phyloP scores from a whole-genome alignment of 2,329 filamentous ascomycete genomes.

The Trichoderma breve region DNA sequence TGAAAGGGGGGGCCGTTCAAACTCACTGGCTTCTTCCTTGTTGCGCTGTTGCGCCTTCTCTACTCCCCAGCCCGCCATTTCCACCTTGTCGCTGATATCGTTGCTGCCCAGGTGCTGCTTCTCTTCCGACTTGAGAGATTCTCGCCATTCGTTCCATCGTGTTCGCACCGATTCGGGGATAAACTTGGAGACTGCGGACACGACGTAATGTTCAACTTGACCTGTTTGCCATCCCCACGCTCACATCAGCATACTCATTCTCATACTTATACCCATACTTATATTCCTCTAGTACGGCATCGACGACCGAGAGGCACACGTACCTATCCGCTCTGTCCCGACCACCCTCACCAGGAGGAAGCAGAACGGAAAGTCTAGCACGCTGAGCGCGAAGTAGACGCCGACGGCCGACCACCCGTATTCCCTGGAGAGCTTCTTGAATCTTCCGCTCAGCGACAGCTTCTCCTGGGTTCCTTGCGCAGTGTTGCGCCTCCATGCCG shows the following conservation, averaged over 20 bases:
- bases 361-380: constrained; percentile 91
- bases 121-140: constrained; percentile 47
- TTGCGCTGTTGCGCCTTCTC: constrained; percentile 61
- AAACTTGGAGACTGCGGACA: constrained; percentile 56
- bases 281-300: neutral
- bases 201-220: constrained; percentile 63
- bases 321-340: constrained; percentile 82
- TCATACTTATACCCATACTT: neutral
- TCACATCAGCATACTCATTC: neutral
- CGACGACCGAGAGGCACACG: constrained; percentile 25
- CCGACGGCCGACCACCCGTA: constrained; percentile 93
- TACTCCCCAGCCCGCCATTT: constrained; percentile 59
- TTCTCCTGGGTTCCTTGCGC: constrained; percentile 28
- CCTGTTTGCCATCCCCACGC: constrained; percentile 38
- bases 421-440: constrained; percentile 83
- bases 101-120: constrained; percentile 43
- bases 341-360: constrained; percentile 81
- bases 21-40: constrained; percentile 72
- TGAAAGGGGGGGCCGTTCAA: neutral
- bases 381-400: constrained; percentile 82
- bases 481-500: constrained; percentile 33
- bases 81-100: constrained; percentile 45
- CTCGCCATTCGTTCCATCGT: constrained; percentile 49
- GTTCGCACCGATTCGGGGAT: constrained; percentile 61
- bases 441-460: constrained; percentile 62